Evolutionary conservation across 2,329 filamentous ascomycete genomes (phyloP), one percentile per base, ranked within the genome.

Genomic region (Lasiodiplodia citricola): DNA sequence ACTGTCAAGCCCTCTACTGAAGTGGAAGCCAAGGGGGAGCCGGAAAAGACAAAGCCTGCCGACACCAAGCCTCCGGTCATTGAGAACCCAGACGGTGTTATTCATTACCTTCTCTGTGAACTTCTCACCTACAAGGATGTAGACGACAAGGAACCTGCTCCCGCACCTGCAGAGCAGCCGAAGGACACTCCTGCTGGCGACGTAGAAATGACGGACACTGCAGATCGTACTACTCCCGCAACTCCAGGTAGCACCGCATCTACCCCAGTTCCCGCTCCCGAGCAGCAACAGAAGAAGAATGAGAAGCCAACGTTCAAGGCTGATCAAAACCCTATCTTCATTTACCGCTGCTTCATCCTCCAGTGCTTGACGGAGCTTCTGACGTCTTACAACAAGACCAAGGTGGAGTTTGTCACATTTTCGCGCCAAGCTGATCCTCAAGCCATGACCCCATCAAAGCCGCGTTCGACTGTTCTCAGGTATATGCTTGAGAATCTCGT

Each of bases 391-490:
- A 97, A 94, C 73, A 90, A 94, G 66, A 93, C 94, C 10, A 99
- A 99, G 85, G 89, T 99, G 54, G 96, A 99, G 78, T 98, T 99
- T 78, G 97, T 99, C 83, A 98, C 97, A 79, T 99, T 97, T 83
- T 98, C 96, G 73, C 91, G 95, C 70, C 97, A 94, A 76, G 91
- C 93, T 7, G 93, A 95, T 57, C 87, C 93, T 55, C 91, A 93
- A 73, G 91, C 91, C 13, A 90, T 89, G 66, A 98, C 96, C 1
- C 96, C 96, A 5, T 94, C 96, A 18, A 98, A 98, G 80, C 96
- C 96, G 68, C 90, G 96, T 51, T 94, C 95, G 13, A 94, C 92
- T 71, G 91, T 98, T 54, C 84, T 99, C 71, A 97, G 98, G 79
- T 99, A 99, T 76, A 86, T 99, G 44, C 88, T 99, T 60, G 94